Percentiles rank a stretch among this genome's conserved stretches.
These are phyloP conservation scores for Termitomyces sp. DNA, from an alignment of 768 basidiomycete species.

Conservation along the genomic window DNA sequence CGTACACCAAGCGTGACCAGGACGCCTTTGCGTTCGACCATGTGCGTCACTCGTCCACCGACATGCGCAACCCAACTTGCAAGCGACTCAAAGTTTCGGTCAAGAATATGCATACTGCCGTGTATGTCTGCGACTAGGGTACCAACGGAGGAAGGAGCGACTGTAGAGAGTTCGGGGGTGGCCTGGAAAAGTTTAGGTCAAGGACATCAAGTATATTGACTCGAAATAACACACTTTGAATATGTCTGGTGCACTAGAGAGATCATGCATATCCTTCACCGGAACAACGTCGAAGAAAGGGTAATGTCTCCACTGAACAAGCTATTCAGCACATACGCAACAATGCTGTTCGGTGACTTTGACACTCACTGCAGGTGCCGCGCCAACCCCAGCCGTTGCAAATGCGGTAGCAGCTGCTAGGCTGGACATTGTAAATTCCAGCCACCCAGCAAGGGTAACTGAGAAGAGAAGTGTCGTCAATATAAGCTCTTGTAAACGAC, in stretches of 20 bases:
- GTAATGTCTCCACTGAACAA: conserved; percentile 76
- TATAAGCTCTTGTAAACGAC: background rate
- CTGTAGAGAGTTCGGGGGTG: conserved; percentile 68
- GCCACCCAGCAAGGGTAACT: background rate
- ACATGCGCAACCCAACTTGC: conserved; percentile 78
- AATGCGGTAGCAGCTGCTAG: conserved; percentile 20
- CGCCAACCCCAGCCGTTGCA: conserved; percentile 17
- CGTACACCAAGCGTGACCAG: conserved; percentile 87
- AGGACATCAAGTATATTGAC: background rate
- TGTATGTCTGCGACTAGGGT: conserved; percentile 81
- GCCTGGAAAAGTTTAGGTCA: conserved; percentile 27
- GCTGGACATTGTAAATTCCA: conserved; percentile 13
- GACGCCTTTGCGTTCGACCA: conserved; percentile 75
- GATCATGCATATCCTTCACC: conserved; percentile 76
- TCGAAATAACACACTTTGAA: conserved; percentile 49
- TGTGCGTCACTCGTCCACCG: conserved; percentile 78
- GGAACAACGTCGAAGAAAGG: conserved; percentile 79
- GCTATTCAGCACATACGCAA: background rate
- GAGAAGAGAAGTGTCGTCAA: background rate
- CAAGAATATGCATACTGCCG: conserved; percentile 74
- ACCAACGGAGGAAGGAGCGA: conserved; percentile 57
- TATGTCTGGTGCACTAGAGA: conserved; percentile 67
- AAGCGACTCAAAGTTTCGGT: conserved; percentile 63
- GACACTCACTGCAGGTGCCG: conserved; percentile 27
- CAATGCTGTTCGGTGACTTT: background rate